Conservation (phyloP, 2,329 filamentous ascomycete genomes). For the Chaetomiaceae sp. region DNA sequence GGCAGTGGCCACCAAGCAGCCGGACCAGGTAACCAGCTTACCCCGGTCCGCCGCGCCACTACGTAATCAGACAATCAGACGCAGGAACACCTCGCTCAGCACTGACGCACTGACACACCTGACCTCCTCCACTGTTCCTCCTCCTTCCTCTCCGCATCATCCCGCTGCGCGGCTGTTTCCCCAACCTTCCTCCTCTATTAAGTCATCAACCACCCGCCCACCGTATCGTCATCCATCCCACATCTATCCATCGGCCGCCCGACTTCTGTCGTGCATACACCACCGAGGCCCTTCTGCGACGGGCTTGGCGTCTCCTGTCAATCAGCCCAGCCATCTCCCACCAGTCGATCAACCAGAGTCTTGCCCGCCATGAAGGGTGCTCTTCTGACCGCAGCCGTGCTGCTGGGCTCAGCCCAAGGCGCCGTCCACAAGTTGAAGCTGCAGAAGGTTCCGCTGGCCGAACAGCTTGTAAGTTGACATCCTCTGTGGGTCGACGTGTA, state of each 20-base stretch:
- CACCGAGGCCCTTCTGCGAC: too few species aligned
- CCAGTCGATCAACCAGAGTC: not conserved
- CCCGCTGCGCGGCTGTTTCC: not conserved
- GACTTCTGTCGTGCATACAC: too few species aligned
- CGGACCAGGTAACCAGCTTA: not conserved
- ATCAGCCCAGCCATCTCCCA: too few species aligned
- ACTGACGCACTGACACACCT: conserved; percentile 8
- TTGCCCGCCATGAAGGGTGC: conserved; percentile 73
- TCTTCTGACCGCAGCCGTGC: conserved; percentile 69
- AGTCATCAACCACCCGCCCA: too few species aligned
- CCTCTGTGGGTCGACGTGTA: not conserved
- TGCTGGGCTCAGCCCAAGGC: conserved; percentile 77
- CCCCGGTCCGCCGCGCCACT: not conserved
- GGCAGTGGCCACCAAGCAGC: conserved; percentile 1
- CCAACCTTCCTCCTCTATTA: not conserved
- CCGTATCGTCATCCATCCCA: too few species aligned
- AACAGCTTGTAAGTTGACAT: conserved; percentile 71
- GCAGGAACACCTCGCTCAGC: conserved; percentile 7
- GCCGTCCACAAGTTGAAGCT: conserved; percentile 95
- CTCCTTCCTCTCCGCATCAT: conserved; percentile 10
- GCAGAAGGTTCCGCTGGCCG: conserved; percentile 86
- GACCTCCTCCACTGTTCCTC: conserved; percentile 4
- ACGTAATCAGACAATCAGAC: conserved; percentile 7
- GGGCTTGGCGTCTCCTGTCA: too few species aligned
- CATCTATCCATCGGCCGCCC: too few species aligned